Base-by-base conservation (phyloP, 2,329 filamentous ascomycete genomes). In the Xylariaceae sp. region DNA sequence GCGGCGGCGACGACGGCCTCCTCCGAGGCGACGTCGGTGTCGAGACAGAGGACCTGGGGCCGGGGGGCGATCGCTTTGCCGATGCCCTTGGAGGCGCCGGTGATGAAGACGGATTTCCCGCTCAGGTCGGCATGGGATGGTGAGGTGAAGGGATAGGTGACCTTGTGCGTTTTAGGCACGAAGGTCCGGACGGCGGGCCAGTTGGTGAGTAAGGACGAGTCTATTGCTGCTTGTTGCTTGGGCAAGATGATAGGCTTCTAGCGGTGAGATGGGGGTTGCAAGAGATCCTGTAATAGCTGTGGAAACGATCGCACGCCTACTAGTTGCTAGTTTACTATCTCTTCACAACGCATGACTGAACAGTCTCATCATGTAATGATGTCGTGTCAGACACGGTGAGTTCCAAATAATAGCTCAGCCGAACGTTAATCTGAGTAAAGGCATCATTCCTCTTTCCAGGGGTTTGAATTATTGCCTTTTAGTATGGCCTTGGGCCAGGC, bases 11-110 rank as follows among this genome's bases (percentile, higher is more conserved):
- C 4, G 60, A 64, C 54, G 6, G 57, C 60, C 4, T 44, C 51
- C 2, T 50, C 24, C 1, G 54, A 57, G 4, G 41, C 49, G 19
- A 62, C 48, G 38, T 64, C 60, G n/a, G 64, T 42, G 4, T 45
- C 13, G 9, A 61, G 42, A 8, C 56, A 37, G 19, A 60, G 42
- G 11, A 61, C 47, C 4, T 50, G 44, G 1, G 56, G 53, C 19
- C 46, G 40, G 2, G 50, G 38, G 2, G 72, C 73, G 4, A 65
- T 73, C 13, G 65, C 62, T 1, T 61, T 61, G 7, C 74, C 73
- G 34, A 74, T 66, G 11, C 71, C 70, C 24, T 62, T 67, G 2
- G 67, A 69, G 1, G 67, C 71, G 9, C 73, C 73, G 3, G 66
- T 72, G 35, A 78, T 65, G 42, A 79, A 60, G 32, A 57, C 48